Conservation (phyloP, 352 stramenopile genomes). For the Globisporangium heterothallicum region DNA sequence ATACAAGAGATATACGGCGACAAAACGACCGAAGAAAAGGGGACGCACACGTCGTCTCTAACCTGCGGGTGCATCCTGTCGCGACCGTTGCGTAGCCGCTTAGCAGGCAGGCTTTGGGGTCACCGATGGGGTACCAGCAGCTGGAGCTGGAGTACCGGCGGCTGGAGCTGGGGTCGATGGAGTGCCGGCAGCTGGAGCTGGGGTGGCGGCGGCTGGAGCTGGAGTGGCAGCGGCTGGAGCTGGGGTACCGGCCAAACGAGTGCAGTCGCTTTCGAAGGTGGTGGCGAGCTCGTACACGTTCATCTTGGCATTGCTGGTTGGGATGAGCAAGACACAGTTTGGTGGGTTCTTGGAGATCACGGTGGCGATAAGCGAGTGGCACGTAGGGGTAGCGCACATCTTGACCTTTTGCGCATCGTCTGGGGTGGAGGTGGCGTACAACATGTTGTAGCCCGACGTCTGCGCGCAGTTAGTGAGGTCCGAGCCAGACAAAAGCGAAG, state of each 20-base stretch:
- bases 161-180: not conserved
- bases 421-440: constrained; percentile 23
- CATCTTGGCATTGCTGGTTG: constrained; percentile 28
- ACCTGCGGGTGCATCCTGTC: too few species aligned
- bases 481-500: constrained; percentile 11
- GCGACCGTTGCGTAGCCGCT: too few species aligned
- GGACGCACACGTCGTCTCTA: too few species aligned
- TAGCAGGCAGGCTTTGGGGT: constrained; percentile 6
- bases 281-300: constrained; percentile 36
- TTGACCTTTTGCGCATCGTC: constrained; percentile 24
- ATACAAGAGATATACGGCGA: too few species aligned
- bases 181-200: not conserved
- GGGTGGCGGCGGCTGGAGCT: not conserved
- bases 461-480: constrained; percentile 18
- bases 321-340: constrained; percentile 33
- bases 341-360: constrained; percentile 23
- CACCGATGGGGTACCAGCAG: not conserved
- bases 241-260: not conserved
- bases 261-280: constrained; percentile 43
- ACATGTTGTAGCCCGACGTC: constrained; percentile 32
- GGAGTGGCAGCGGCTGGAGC: not conserved
- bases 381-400: constrained; percentile 30
- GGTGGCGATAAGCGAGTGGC: constrained; percentile 27
- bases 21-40: too few species aligned
- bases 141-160: not conserved